Conservation (phyloP, 495 filamentous ascomycete species). For the Aspergillus haitiensis region DNA sequence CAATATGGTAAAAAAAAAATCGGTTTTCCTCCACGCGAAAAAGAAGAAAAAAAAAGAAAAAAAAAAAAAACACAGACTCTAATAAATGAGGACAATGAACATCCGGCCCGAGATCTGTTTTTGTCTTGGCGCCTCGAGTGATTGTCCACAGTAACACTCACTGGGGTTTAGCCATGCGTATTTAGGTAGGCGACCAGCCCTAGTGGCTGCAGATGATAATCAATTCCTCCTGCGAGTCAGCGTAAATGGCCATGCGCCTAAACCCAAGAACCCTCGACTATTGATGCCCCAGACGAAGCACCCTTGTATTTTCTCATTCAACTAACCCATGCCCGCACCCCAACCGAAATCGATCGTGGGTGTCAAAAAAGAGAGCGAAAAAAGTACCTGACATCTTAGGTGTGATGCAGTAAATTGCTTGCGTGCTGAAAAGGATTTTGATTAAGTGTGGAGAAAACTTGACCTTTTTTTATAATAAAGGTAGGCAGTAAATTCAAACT, state of each 20-base stretch:
- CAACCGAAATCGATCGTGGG: too few species aligned
- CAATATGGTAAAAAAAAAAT: neutral
- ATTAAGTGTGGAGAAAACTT: too few species aligned
- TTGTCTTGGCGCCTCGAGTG: slow-evolving; percentile 5
- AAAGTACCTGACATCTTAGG: too few species aligned
- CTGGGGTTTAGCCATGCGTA: slow-evolving; percentile 7
- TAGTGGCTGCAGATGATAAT: slow-evolving; percentile 28
- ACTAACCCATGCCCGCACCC: neutral
- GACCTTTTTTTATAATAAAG: neutral
- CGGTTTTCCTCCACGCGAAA: slow-evolving; percentile 13
- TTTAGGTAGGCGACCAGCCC: slow-evolving; percentile 17
- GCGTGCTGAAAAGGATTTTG: too few species aligned
- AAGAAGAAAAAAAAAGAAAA: too few species aligned
- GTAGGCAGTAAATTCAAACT: neutral
- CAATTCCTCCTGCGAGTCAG: slow-evolving; percentile 26
- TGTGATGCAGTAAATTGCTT: too few species aligned
- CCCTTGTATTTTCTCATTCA: neutral
- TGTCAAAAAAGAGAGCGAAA: too few species aligned
- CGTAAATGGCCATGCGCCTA: slow-evolving; percentile 23
- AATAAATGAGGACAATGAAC: slow-evolving; percentile 10
- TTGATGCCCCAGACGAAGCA: slow-evolving; percentile 5
- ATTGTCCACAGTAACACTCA: slow-evolving; percentile 2
- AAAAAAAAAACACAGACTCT: too few species aligned
- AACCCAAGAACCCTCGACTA: slow-evolving; percentile 7
- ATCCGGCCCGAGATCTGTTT: slow-evolving; percentile 22